Evolutionary conservation across 1,139 yeast species (phyloP).

Genomic region (Hyphopichia fennica): DNA sequence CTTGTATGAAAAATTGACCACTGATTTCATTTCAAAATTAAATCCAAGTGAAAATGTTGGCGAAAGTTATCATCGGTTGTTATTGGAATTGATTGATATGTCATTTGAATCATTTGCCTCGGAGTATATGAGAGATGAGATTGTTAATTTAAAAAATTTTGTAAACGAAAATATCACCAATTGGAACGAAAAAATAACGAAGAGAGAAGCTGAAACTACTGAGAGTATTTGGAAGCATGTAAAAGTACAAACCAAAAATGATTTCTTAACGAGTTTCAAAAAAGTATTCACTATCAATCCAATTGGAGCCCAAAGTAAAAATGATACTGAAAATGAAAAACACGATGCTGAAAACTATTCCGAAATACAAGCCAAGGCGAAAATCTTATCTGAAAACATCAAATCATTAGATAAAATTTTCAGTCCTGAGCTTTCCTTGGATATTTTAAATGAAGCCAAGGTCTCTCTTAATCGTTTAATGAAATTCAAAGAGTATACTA

Average conservation of each 20-base stretch:
- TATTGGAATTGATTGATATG: constrained; percentile 47
- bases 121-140: constrained; percentile 52
- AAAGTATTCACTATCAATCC: constrained; percentile 54
- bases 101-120: constrained; percentile 47
- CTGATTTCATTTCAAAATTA: constrained; percentile 24
- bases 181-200: constrained; percentile 37
- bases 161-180: constrained; percentile 26
- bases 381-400: constrained; percentile 44
- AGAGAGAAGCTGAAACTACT: constrained; percentile 42
- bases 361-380: constrained; percentile 45
- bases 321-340: constrained; percentile 12
- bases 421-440: constrained; percentile 42
- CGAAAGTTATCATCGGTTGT: constrained; percentile 27
- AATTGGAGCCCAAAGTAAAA: constrained; percentile 19
- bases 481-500: constrained; percentile 34
- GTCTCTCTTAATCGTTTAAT: constrained; percentile 32
- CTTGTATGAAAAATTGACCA: constrained; percentile 29
- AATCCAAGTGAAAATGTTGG: constrained; percentile 35
- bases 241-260: constrained; percentile 42
- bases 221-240: constrained; percentile 42
- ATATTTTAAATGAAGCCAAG: constrained; percentile 40
- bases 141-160: constrained; percentile 26
- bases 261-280: constrained; percentile 57
- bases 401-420: constrained; percentile 41
- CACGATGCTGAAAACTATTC: constrained; percentile 28